These are phyloP conservation scores for Pleurotus cornucopiae DNA, from an alignment of 768 basidiomycete species.

Conservation along the genomic window DNA sequence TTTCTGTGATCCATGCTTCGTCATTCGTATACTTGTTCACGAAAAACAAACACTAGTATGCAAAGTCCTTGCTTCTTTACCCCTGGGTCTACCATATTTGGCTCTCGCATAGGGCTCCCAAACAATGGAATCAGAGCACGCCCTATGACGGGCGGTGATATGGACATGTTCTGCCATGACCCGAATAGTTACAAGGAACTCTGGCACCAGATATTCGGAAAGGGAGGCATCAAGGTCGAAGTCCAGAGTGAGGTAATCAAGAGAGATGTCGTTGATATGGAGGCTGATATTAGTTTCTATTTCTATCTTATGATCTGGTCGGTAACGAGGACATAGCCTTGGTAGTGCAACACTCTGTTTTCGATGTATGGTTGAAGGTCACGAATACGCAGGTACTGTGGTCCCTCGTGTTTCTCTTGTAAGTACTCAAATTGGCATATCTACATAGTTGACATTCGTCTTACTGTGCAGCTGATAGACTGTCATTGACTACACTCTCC, in stretches of 20 bases:
- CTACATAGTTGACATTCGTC: no score
- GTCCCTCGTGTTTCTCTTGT: no score
- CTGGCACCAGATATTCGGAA: slow-evolving; percentile 30
- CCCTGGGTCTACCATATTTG: slow-evolving; percentile 45
- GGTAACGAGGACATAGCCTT: slow-evolving; percentile 16
- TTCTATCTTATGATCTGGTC: slow-evolving; percentile 14
- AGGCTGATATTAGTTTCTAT: slow-evolving; percentile 1
- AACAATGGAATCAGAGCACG: slow-evolving; percentile 22
- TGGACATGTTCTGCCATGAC: slow-evolving; percentile 30
- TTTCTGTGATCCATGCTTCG: slow-evolving; percentile 46
- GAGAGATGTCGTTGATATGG: background rate
- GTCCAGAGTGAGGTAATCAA: slow-evolving; percentile 16
- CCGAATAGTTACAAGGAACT: slow-evolving; percentile 30
- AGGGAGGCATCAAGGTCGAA: slow-evolving; percentile 26
- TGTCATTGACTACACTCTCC: no score
- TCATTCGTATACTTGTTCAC: slow-evolving; percentile 53
- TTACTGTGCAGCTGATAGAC: no score
- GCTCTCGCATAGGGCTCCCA: slow-evolving; percentile 28
- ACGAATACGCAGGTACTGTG: no score
- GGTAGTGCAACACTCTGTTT: no score
- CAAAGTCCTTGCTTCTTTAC: slow-evolving; percentile 33
- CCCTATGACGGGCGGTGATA: background rate
- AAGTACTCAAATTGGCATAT: no score
- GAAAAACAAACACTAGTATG: slow-evolving; percentile 36
- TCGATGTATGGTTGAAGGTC: no score